These are phyloP conservation scores for Hericium rajendrae DNA, from an alignment of 768 basidiomycete species.

Conservation along the genomic window DNA sequence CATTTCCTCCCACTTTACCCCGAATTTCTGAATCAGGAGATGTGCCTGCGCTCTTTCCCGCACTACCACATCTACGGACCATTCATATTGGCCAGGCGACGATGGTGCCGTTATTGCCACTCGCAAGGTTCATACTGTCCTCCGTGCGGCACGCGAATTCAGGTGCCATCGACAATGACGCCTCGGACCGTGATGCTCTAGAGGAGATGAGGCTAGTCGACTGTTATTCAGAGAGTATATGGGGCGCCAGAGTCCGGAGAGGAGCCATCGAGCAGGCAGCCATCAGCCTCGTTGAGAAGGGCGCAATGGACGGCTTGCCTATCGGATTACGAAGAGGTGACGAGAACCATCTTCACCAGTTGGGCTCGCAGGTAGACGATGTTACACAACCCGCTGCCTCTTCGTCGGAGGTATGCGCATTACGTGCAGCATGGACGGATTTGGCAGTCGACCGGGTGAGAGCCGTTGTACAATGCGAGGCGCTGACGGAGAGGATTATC, in stretches of 20 bases:
- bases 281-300: neutral
- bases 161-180: neutral
- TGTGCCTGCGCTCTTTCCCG: slow-evolving; percentile 22
- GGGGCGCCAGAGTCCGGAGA: slow-evolving; percentile 43
- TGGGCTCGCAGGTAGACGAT: too few relatives aligned
- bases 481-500: slow-evolving; percentile 40
- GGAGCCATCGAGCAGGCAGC: slow-evolving; percentile 37
- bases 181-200: slow-evolving; percentile 15
- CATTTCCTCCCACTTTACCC: too few relatives aligned
- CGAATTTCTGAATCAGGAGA: neutral
- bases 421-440: neutral
- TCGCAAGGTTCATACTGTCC: slow-evolving; percentile 28
- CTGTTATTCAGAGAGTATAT: slow-evolving; percentile 45
- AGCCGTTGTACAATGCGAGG: slow-evolving; percentile 38
- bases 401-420: too few relatives aligned
- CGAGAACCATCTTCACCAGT: neutral
- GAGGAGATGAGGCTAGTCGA: slow-evolving; percentile 37
- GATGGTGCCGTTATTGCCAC: slow-evolving; percentile 29
- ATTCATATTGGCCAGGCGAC: slow-evolving; percentile 43
- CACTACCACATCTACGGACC: slow-evolving; percentile 29
- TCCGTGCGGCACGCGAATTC: neutral
- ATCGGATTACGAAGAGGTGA: neutral
- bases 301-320: neutral
- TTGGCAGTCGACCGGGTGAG: slow-evolving; percentile 26
- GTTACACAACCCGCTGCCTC: too few relatives aligned